Conservation (phyloP, 148 eudicot genomes). For the Oxyria digyna region DNA sequence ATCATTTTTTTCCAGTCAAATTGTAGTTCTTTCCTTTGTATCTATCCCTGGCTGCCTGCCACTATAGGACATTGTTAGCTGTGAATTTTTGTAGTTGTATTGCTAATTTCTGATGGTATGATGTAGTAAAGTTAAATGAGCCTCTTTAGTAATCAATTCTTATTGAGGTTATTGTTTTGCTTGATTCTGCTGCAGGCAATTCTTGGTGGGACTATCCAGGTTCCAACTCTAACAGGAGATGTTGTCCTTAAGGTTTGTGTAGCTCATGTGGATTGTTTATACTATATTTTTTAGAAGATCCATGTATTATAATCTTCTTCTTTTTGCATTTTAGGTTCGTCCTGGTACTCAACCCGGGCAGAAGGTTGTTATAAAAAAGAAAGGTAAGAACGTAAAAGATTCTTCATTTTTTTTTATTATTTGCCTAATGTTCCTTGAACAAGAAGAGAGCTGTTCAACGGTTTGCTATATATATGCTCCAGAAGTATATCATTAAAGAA, state of each 20-base stretch:
- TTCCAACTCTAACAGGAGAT: slow-evolving; percentile 85
- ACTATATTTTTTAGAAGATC: neutral
- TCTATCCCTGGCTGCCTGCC: neutral
- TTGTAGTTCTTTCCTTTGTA: neutral
- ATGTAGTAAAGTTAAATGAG: neutral
- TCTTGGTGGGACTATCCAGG: slow-evolving; percentile 90
- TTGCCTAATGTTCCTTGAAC: neutral
- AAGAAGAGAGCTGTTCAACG: neutral
- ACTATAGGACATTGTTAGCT: neutral
- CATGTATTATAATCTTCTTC: neutral
- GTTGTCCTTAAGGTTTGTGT: slow-evolving; percentile 74
- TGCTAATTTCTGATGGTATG: neutral
- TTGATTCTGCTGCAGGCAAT: slow-evolving; percentile 54
- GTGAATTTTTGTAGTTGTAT: neutral
- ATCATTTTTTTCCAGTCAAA: no score
- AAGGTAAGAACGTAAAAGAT: slow-evolving; percentile 38
- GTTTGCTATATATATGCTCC: neutral
- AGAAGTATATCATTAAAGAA: neutral
- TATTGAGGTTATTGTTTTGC: neutral
- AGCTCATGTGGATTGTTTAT: neutral
- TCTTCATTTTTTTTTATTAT: neutral
- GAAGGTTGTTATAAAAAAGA: slow-evolving; percentile 81
- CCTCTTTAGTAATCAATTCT: neutral
- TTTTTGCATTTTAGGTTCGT: slow-evolving; percentile 54
- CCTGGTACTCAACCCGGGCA: slow-evolving; percentile 98